Evolutionary conservation across 768 basidiomycete genomes (phyloP).

Genomic region (Agrocybe praecox): DNA sequence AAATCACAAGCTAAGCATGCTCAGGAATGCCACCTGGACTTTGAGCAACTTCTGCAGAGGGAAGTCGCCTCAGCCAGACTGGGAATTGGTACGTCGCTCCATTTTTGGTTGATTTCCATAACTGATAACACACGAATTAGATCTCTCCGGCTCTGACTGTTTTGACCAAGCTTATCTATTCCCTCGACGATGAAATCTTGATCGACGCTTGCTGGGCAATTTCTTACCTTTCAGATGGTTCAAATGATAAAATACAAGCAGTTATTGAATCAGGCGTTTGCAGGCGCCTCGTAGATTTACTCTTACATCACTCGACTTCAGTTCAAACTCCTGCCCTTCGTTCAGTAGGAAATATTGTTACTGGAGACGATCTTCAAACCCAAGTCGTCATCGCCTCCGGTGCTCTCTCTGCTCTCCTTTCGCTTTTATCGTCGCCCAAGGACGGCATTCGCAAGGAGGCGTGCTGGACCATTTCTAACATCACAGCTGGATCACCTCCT

Average conservation of each 20-base stretch:
- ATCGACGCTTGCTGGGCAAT: constrained; percentile 99
- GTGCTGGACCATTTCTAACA: constrained; percentile 99
- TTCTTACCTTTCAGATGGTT: constrained; percentile 97
- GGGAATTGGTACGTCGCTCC: constrained; percentile 77
- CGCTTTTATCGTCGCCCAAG: constrained; percentile 93
- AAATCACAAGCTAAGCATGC: constrained; percentile 98
- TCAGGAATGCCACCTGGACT: constrained; percentile 98
- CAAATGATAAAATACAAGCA: constrained; percentile 99
- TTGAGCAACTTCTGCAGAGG: constrained; percentile 99
- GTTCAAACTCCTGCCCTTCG: constrained; percentile 98
- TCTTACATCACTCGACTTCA: constrained; percentile 93
- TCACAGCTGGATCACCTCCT: constrained; percentile 95
- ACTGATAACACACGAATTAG: constrained; percentile 31
- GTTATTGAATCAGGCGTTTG: constrained; percentile 99
- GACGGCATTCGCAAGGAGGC: constrained; percentile 99
- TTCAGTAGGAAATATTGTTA: constrained; percentile 98
- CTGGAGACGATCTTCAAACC: constrained; percentile 98
- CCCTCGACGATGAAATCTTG: constrained; percentile 97
- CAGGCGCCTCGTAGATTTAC: constrained; percentile 93
- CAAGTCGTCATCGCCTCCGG: constrained; percentile 99
- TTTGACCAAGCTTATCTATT: constrained; percentile 97
- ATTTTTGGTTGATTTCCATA: constrained; percentile 1
- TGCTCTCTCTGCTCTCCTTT: constrained; percentile 91
- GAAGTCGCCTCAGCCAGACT: constrained; percentile 96
- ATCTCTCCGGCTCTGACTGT: constrained; percentile 97